Evolutionary conservation across 768 basidiomycete genomes (phyloP).

Genomic region (Crepidotus variabilis): DNA sequence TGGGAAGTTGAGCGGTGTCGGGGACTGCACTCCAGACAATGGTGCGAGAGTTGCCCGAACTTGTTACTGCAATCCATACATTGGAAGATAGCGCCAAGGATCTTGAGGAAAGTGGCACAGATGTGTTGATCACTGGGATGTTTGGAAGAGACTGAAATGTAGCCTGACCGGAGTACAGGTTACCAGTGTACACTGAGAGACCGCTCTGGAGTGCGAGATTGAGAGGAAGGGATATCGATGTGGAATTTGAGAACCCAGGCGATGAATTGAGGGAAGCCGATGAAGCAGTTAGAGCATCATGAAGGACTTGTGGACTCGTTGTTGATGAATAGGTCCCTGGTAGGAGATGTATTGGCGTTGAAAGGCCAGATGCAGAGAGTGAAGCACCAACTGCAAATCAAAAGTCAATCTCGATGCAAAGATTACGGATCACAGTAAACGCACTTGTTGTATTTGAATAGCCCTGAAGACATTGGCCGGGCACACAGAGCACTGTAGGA

Average conservation of each 20-base stretch:
- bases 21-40: conserved; percentile 80
- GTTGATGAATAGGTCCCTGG: conserved; percentile 74
- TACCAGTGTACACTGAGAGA: conserved; percentile 56
- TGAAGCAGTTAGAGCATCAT: conserved; percentile 60
- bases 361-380: conserved; percentile 50
- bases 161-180: conserved; percentile 63
- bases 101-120: conserved; percentile 47
- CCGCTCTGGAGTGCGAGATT: conserved; percentile 66
- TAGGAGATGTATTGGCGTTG: conserved; percentile 60
- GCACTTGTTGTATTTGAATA: conserved; percentile 69
- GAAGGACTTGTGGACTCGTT: conserved; percentile 70
- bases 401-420: background rate
- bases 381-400: conserved; percentile 58
- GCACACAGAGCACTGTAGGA: conserved; percentile 70
- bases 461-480: conserved; percentile 84
- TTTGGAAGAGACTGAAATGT: conserved; percentile 57
- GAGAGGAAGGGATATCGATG: conserved; percentile 55
- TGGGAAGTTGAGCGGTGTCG: conserved; percentile 65
- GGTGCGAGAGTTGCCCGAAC: conserved; percentile 55
- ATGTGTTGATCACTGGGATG: conserved; percentile 40
- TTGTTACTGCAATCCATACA: conserved; percentile 62
- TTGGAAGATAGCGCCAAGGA: conserved; percentile 66
- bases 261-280: conserved; percentile 57
- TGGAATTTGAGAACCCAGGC: conserved; percentile 59
- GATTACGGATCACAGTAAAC: conserved; percentile 34